These are phyloP conservation scores for Bipolaris gigantea DNA, from an alignment of 2,329 filamentous ascomycete species.

Conservation along the genomic window DNA sequence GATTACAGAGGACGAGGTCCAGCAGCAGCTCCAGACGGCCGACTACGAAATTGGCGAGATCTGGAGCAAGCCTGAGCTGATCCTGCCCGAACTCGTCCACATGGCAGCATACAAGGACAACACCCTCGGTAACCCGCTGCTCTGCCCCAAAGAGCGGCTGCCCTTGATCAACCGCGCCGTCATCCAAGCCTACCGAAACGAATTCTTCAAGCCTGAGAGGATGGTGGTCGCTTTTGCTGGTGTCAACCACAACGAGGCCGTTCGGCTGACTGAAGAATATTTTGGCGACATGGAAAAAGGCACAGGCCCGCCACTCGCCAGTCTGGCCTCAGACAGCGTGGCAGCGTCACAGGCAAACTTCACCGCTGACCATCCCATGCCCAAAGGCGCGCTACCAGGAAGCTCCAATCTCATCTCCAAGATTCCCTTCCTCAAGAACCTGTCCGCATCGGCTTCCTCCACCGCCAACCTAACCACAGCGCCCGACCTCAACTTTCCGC, in stretches of 20 bases:
- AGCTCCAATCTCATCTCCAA: constrained; percentile 74
- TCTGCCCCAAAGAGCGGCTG: constrained; percentile 86
- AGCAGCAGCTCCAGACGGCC: constrained; percentile 84
- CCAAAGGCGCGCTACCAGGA: constrained; percentile 49
- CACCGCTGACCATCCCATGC: constrained; percentile 41
- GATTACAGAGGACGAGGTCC: constrained; percentile 84
- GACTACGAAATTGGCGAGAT: constrained; percentile 97
- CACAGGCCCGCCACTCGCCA: constrained; percentile 49
- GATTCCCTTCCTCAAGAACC: constrained; percentile 86
- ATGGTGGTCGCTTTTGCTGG: constrained; percentile 96
- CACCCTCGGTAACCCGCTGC: constrained; percentile 87
- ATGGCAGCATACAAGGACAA: constrained; percentile 96
- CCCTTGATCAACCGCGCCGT: constrained; percentile 71
- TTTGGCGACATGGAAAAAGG: constrained; percentile 84
- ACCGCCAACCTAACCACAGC: constrained; percentile 58
- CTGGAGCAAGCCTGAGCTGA: constrained; percentile 95
- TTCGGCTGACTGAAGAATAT: constrained; percentile 76
- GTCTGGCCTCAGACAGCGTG: constrained; percentile 28
- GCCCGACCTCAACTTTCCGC: constrained; percentile 51
- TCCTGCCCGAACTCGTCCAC: constrained; percentile 91
- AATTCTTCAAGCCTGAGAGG: constrained; percentile 85
- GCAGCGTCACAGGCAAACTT: constrained; percentile 51
- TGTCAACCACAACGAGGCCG: constrained; percentile 77
- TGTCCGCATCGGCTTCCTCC: constrained; percentile 72
- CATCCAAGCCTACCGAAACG: constrained; percentile 75